Evolutionary conservation across 2,329 filamentous ascomycete genomes (phyloP), one percentile per base, ranked within the genome.

Genomic region (Diplodia scrobiculata): DNA sequence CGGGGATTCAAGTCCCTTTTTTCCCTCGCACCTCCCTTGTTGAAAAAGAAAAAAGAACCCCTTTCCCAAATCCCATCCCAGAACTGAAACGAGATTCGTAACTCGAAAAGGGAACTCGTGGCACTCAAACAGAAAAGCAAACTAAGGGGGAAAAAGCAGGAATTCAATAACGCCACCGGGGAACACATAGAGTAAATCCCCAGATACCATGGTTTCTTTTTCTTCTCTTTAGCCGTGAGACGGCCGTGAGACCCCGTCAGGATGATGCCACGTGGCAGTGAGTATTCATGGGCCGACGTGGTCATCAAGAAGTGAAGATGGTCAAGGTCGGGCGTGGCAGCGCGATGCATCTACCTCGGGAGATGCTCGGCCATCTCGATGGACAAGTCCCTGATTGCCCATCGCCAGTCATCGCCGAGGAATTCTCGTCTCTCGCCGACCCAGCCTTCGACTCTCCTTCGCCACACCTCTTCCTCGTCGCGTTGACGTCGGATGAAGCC

Each of bases 401-500:
- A 66, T 48, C 58, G 41, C 65, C 65, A 66, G 27, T 63, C 58
- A 21, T 63, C 65, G 17, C 48, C 58, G 25, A 54, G 58, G 10
- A 27, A 29, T n/a, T 70, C 68, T 66, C 70, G 69, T 55, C 68
- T 68, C 13, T 68, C 70, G 4, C 71, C 71, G 69, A 94, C 86
- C 95, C 95, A 99, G 73, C 86, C 88, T 75, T 91, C 89, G 71
- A 94, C 94, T 79, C 93, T 94, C 76, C 89, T 88, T 71, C 89
- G 85, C 95, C 95, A 99, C 68, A 91, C 85, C 55, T 91, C 89
- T 79, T 99, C 95, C 79, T 99, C 95, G 73, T 94, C 92, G 67
- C 91, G 86, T 75, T 98, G 94, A 69, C 93, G 84, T 72, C 89
- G 85, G 69, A 98, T 89, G 74, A 98, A 99, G 76, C 96, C 92